These are phyloP conservation scores for Rhodofomes roseus DNA, from an alignment of 1,284 basidiomycete genomes.

Conservation along the genomic window DNA sequence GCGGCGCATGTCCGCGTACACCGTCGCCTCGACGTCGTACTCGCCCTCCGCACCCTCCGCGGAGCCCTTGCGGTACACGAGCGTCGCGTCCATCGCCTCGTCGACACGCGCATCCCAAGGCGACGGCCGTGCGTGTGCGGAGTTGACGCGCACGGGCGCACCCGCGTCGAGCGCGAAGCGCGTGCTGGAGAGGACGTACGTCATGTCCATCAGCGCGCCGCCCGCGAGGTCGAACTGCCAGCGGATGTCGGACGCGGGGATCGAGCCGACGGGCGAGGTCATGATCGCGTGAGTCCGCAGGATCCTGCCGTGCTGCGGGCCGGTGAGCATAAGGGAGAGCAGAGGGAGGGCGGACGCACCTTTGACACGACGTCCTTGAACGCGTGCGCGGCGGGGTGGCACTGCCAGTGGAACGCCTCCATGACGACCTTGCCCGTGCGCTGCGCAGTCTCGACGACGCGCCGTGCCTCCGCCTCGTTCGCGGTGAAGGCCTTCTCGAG, in stretches of 20 bases:
- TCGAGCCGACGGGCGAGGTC: background rate
- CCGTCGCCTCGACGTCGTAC: constrained; percentile 10
- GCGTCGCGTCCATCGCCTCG: constrained; percentile 18
- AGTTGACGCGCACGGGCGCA: constrained; percentile 12
- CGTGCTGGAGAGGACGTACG: constrained; percentile 19
- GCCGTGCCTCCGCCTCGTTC: background rate
- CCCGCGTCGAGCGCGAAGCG: constrained; percentile 14
- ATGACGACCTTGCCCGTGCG: background rate
- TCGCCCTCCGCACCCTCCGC: background rate
- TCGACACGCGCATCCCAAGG: constrained; percentile 14
- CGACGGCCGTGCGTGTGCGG: constrained; percentile 12
- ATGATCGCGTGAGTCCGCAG: background rate
- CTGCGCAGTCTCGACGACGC: background rate
- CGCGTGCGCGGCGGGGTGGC: background rate
- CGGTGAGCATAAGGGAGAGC: background rate
- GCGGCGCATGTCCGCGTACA: constrained; percentile 19
- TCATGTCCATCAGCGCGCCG: constrained; percentile 17
- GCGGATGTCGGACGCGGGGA: background rate
- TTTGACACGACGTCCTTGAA: background rate
- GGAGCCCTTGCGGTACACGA: constrained; percentile 8
- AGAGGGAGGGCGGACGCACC: background rate
- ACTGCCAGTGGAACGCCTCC: background rate
- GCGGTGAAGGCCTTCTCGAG: background rate
- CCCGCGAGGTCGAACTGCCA: background rate
- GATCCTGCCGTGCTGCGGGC: background rate